Base-by-base conservation (phyloP, 2,329 filamentous ascomycete genomes). In the Cladosporium sp. region DNA sequence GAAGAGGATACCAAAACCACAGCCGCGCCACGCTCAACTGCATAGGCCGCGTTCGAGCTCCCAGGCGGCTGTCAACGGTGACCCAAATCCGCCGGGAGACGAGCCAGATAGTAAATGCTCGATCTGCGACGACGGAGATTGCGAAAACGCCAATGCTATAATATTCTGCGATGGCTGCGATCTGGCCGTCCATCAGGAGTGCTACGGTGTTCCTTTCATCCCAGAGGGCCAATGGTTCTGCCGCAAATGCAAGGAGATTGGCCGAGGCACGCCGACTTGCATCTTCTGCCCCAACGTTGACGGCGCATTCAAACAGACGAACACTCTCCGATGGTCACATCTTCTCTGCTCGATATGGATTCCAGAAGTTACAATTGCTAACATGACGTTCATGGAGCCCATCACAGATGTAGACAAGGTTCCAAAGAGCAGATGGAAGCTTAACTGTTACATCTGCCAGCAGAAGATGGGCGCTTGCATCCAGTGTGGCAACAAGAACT, bases 121-220 rank as follows among this genome's bases (percentile, higher is more conserved):
- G 20, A 95, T 99, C 59, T 99, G 94, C 72, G 94, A 99, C 71
- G 94, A 99, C 70, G 94, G 94, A n/a, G 94, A 99, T 71, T 99
- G 94, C 70, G 94, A 99, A 76, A 99, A 99, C 73, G 95, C 94
- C 20, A 99, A 99, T 70, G 94, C 94, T 1, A 99, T 99, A 69
- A 94, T 99, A 20, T 99, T 99, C 71, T 99, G 94, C 72, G 94
- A 99, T 72, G 94, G 94, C 3, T 99, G 94, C 75, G 95, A 99
- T 74, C 80, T 99, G 54, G 94, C 94, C 3, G 94, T 99, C 9
- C 94, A 99, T 74, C 94, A 99, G 74, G 94, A 99, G 77, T 99
- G 94, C 75, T 99, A 99, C 71, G 94, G 94, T 58, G 94, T 99
- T 49, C 94, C 94, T 1, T 99, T 97, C 74, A 99, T 99, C 65